Base-by-base conservation (phyloP, 2,329 filamentous ascomycete genomes). In the Cladosporium halotolerans region DNA sequence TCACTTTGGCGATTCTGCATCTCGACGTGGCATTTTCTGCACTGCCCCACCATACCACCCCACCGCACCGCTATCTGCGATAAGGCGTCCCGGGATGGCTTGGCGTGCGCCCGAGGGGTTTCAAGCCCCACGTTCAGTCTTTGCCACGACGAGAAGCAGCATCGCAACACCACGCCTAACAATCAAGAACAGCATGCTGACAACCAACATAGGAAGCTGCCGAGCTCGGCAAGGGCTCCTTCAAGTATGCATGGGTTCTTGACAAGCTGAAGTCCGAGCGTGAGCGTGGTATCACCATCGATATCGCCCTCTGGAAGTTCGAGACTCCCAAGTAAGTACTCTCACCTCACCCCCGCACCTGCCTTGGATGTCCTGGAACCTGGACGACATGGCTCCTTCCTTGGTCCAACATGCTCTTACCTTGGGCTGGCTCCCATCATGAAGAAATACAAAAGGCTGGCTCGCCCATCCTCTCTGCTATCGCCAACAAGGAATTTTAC, bases 201-300 rank as follows among this genome's bases (percentile, higher is more conserved):
- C 64, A 55, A 51, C 32, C 47, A 45, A 55, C 13, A 62, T 68
- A 95, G 90, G 92, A 96, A 91, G 93, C 93, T 73, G 90, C 91
- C 78, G 90, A 97, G 79, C 83, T 97, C 75, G 93, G 93, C 76
- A 99, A 99, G 88, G 93, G 93, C 82, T 97, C 92, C 76, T 99
- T 99, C 92, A 99, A 99, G 86, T 99, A 99, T 80, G 93, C 92
- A 70, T 97, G 93, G 93, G 93, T 99, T 77, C 85, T 99, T 76
- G 93, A 99, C 90, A 99, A 99, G 83, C 88, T 99, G 73, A 97
- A 99, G 89, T 90, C 93, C 75, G 93, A 99, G 89, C 93, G 93
- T 90, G 93, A 97, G 85, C 93, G 93, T 90, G 93, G 93, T 96
- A 99, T 99, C 89, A 99, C 93, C 80, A 86, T 99, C 74, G 93